Evolutionary conservation across 2,329 filamentous ascomycete genomes (phyloP).

Genomic region (Xylaria sp.): DNA sequence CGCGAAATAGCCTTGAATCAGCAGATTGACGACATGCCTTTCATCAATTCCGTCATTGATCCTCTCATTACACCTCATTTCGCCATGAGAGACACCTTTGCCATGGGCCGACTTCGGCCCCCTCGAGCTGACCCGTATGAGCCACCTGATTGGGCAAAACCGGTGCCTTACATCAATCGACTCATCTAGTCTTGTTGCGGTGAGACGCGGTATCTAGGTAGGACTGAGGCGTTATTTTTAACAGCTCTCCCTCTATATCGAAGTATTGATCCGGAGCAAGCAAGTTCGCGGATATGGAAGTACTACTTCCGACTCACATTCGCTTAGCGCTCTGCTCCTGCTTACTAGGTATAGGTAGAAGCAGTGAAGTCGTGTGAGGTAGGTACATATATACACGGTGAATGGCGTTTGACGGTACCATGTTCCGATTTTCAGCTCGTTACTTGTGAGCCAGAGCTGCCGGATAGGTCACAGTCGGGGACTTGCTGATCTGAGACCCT

Average conservation of each 20-base stretch:
- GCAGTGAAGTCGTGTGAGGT: background rate
- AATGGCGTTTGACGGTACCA: background rate
- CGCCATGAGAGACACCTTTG: slow-evolving; percentile 1
- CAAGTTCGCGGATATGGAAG: slow-evolving; percentile 21
- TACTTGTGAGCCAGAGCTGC: slow-evolving; percentile 6
- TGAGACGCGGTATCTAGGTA: slow-evolving; percentile 9
- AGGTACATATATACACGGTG: background rate
- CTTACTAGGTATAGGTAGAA: background rate
- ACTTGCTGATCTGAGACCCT: slow-evolving; percentile 14
- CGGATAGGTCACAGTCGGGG: slow-evolving; percentile 7
- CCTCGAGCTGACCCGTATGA: background rate
- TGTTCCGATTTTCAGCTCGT: slow-evolving; percentile 17
- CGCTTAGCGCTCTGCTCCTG: background rate
- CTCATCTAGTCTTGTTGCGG: slow-evolving; percentile 29
- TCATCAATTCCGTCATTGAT: slow-evolving; percentile 34
- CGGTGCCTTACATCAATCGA: slow-evolving; percentile 2
- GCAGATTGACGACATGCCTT: slow-evolving; percentile 35
- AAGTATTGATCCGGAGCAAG: background rate
- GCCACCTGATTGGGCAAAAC: slow-evolving; percentile 25
- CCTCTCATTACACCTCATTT: slow-evolving; percentile 25
- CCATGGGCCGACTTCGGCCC: slow-evolving; percentile 26
- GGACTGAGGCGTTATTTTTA: background rate
- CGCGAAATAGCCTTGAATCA: background rate
- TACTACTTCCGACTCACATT: slow-evolving; percentile 20
- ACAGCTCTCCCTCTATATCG: background rate